These are phyloP conservation scores for Polytrichum commune DNA, from an alignment of 225 moss, liverwort and hornwort species.

Conservation along the genomic window DNA sequence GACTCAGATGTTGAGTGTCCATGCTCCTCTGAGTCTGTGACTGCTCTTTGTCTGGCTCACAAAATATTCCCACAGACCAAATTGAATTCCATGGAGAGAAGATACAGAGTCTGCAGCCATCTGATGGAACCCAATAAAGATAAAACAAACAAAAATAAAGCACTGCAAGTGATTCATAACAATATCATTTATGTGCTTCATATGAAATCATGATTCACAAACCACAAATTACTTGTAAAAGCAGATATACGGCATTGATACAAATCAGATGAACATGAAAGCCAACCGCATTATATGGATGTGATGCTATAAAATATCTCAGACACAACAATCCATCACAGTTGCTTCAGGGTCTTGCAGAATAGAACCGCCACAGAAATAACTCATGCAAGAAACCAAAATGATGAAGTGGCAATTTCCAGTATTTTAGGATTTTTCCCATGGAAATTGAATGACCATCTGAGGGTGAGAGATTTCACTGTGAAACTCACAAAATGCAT, in stretches of 20 bases:
- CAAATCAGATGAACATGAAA: background rate
- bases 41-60: constrained; percentile 39
- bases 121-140: background rate
- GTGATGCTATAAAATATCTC: background rate
- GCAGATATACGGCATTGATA: background rate
- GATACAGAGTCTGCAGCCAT: too few relatives aligned
- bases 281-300: background rate
- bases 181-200: background rate
- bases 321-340: background rate
- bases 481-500: too few relatives aligned
- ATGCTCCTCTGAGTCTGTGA: constrained; percentile 49
- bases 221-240: background rate
- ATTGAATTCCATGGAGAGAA: background rate
- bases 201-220: background rate
- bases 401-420: too few relatives aligned
- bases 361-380: too few relatives aligned
- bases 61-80: background rate
- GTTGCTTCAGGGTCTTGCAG: too few relatives aligned
- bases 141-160: background rate
- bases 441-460: too few relatives aligned
- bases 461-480: too few relatives aligned
- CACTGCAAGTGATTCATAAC: background rate
- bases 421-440: too few relatives aligned
- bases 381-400: too few relatives aligned
- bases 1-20: constrained; percentile 66